These are phyloP conservation scores for Trichoderma sp. DNA, from an alignment of 2,329 filamentous ascomycete species.

Conservation along the genomic window DNA sequence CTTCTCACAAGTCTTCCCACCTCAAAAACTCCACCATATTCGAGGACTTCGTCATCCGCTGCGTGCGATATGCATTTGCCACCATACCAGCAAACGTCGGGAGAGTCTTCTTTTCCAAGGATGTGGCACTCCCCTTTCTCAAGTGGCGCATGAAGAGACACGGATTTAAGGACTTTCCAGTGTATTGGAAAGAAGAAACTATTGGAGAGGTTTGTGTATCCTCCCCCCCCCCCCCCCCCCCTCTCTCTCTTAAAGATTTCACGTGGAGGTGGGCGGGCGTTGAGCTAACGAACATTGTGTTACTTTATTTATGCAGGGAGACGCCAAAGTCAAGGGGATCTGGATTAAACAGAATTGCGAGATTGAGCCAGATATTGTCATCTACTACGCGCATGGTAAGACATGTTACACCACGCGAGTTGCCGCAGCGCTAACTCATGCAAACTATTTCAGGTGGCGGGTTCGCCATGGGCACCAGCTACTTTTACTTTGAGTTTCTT, in stretches of 20 bases:
- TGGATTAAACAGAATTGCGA: slow-evolving; percentile 67
- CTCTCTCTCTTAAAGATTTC: background rate
- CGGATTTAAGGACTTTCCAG: slow-evolving; percentile 62
- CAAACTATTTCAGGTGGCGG: slow-evolving; percentile 62
- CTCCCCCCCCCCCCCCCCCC: background rate
- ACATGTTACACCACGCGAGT: background rate
- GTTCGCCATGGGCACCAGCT: slow-evolving; percentile 78
- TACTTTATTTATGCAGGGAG: slow-evolving; percentile 31
- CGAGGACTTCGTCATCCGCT: slow-evolving; percentile 75
- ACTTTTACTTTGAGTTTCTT: slow-evolving; percentile 85
- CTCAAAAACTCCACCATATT: slow-evolving; percentile 70
- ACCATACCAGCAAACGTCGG: slow-evolving; percentile 68
- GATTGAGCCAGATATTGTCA: slow-evolving; percentile 68
- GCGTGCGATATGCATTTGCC: slow-evolving; percentile 76
- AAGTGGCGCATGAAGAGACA: slow-evolving; percentile 74
- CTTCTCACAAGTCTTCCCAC: slow-evolving; percentile 53
- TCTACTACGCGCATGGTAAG: slow-evolving; percentile 79
- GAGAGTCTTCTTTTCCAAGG: slow-evolving; percentile 75
- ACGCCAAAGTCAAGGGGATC: slow-evolving; percentile 59
- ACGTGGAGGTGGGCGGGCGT: background rate
- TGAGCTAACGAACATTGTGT: slow-evolving; percentile 19
- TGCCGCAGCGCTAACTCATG: slow-evolving; percentile 8
- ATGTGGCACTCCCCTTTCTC: slow-evolving; percentile 72
- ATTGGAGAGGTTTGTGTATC: slow-evolving; percentile 34
- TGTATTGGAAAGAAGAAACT: slow-evolving; percentile 60